These are phyloP conservation scores for Backusella luteola DNA, from an alignment of 192 early-diverging fungal species.

Conservation along the genomic window DNA sequence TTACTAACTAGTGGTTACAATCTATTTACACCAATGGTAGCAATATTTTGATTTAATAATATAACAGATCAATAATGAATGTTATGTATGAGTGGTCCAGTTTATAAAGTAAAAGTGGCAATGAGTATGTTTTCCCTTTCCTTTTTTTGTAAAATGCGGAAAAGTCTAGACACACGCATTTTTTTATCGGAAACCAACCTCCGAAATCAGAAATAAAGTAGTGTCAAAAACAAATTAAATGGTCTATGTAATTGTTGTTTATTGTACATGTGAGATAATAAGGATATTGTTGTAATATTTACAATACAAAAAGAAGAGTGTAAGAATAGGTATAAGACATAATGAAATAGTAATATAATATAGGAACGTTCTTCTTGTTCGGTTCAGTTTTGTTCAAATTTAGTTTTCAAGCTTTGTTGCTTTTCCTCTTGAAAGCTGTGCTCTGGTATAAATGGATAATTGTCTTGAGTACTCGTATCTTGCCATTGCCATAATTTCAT, in stretches of 20 bases:
- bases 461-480: slow-evolving; percentile 29
- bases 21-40: neutral
- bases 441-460: slow-evolving; percentile 13
- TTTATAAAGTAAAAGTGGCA: neutral
- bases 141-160: neutral
- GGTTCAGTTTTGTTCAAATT: neutral
- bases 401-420: neutral
- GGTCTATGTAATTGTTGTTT: neutral
- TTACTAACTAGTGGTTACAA: neutral
- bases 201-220: neutral
- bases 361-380: neutral
- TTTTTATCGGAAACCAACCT: neutral
- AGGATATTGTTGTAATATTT: neutral
- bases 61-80: neutral
- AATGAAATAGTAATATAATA: neutral
- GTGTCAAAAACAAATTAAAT: neutral
- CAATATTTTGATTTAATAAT: neutral
- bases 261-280: neutral
- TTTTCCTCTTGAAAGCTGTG: slow-evolving; percentile 5
- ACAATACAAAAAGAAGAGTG: neutral
- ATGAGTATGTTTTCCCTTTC: neutral
- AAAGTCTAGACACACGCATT: neutral
- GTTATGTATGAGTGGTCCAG: neutral
- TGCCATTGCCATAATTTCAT: slow-evolving; percentile 24
- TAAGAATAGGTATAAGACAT: neutral